Evolutionary conservation across 2,329 filamentous ascomycete genomes (phyloP).

Genomic region (Spiromastix sp.): DNA sequence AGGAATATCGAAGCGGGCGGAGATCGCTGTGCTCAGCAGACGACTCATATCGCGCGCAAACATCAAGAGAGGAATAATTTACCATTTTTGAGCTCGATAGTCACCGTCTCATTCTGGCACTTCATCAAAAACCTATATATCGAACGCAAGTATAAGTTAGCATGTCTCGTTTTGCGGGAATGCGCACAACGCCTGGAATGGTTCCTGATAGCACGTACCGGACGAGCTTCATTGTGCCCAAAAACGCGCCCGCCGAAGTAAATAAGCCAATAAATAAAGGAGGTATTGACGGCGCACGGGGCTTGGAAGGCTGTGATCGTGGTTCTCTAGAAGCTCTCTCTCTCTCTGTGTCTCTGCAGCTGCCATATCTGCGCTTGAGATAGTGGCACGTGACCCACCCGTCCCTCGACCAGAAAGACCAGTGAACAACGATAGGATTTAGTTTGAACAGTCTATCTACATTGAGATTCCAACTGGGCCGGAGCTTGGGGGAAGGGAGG

Average conservation of each 20-base stretch:
- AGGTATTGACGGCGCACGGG: neutral
- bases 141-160: neutral
- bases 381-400: neutral
- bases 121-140: conserved; percentile 88
- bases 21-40: no score
- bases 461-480: no score
- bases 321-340: neutral
- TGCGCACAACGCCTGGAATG: neutral
- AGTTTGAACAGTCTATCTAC: no score
- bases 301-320: neutral
- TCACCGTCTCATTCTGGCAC: conserved; percentile 97
- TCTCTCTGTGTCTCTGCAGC: neutral
- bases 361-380: neutral
- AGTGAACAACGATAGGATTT: no score
- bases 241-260: conserved; percentile 1
- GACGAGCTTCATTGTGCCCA: conserved; percentile 81
- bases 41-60: no score
- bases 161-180: neutral
- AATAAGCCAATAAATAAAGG: neutral
- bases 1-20: no score
- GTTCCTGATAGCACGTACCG: conserved; percentile 50
- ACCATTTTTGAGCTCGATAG: conserved; percentile 98
- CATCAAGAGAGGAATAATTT: conserved; percentile 12
- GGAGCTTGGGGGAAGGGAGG: no score
- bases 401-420: no score